Percentiles rank a stretch among this genome's conserved stretches.
Evolutionary conservation across 2,329 filamentous ascomycete genomes (phyloP).

Genomic region (Fusarium pseudocircinatum): DNA sequence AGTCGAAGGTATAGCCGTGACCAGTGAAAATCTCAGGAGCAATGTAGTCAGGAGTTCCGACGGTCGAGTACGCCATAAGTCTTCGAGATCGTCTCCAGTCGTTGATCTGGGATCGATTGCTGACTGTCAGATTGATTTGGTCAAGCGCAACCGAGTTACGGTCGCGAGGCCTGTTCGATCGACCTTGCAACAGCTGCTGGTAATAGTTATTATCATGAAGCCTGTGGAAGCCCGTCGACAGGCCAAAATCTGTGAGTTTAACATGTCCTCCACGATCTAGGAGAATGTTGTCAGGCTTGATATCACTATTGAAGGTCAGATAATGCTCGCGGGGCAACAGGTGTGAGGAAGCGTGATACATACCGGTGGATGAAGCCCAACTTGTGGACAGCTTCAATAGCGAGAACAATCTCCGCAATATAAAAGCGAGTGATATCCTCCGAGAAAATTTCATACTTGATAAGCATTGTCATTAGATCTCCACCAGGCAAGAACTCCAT

Average conservation of each 20-base stretch:
- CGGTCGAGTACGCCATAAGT: slow-evolving; percentile 97
- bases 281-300: slow-evolving; percentile 98
- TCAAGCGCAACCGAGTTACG: slow-evolving; percentile 95
- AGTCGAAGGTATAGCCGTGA: slow-evolving; percentile 94
- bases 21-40: slow-evolving; percentile 98
- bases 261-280: slow-evolving; percentile 96
- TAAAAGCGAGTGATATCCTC: slow-evolving; percentile 99
- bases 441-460: slow-evolving; percentile 99
- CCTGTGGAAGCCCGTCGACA: slow-evolving; percentile 97
- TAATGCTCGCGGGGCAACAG: neutral
- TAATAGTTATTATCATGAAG: slow-evolving; percentile 99
- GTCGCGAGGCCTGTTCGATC: slow-evolving; percentile 77
- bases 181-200: slow-evolving; percentile 89
- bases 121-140: slow-evolving; percentile 97
- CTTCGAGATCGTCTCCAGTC: slow-evolving; percentile 97
- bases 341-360: slow-evolving; percentile 44
- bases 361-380: slow-evolving; percentile 98
- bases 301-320: slow-evolving; percentile 73
- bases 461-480: slow-evolving; percentile 99
- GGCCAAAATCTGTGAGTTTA: slow-evolving; percentile 97
- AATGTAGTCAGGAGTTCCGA: slow-evolving; percentile 98
- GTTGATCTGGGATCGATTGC: slow-evolving; percentile 97
- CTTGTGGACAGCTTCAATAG: slow-evolving; percentile 98
- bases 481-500: slow-evolving; percentile 99
- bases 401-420: slow-evolving; percentile 96